Evolutionary conservation across 1,284 basidiomycete species (phyloP).

Genomic region (Leccinum subrobustum): DNA sequence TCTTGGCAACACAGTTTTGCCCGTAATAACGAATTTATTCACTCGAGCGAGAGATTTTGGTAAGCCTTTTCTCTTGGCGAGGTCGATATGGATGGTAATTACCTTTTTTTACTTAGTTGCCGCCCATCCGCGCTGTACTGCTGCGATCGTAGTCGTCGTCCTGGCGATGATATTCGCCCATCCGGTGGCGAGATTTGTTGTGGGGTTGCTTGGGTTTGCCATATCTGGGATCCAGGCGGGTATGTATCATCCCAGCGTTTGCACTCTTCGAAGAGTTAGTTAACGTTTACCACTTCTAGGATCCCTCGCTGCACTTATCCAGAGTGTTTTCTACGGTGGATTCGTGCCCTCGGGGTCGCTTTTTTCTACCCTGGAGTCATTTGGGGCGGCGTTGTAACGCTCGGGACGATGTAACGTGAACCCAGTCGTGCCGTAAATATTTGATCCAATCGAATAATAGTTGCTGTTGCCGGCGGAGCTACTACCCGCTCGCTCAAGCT

Average conservation of each 20-base stretch:
- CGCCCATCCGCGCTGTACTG: background rate
- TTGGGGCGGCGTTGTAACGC: background rate
- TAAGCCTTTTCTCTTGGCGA: background rate
- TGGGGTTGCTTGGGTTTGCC: background rate
- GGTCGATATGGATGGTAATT: background rate
- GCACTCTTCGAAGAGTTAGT: background rate
- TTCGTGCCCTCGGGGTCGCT: background rate
- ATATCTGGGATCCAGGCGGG: background rate
- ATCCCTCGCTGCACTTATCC: background rate
- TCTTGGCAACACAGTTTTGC: background rate
- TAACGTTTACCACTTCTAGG: background rate
- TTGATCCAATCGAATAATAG: background rate
- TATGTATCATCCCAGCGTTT: background rate
- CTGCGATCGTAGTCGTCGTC: background rate
- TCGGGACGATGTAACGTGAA: background rate
- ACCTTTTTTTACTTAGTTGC: background rate
- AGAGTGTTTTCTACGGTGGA: background rate
- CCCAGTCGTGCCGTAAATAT: background rate
- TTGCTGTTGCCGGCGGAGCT: background rate
- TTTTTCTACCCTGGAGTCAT: conserved; percentile 6
- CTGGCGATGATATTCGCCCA: background rate
- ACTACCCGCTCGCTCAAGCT: too few relatives aligned
- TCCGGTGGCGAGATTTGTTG: background rate
- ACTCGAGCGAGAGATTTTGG: background rate
- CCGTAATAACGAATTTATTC: background rate